Percentiles rank a stretch among this genome's conserved stretches.
These are phyloP conservation scores for Termitomyces sp. DNA, from an alignment of 1,284 basidiomycete genomes.

Conservation along the genomic window DNA sequence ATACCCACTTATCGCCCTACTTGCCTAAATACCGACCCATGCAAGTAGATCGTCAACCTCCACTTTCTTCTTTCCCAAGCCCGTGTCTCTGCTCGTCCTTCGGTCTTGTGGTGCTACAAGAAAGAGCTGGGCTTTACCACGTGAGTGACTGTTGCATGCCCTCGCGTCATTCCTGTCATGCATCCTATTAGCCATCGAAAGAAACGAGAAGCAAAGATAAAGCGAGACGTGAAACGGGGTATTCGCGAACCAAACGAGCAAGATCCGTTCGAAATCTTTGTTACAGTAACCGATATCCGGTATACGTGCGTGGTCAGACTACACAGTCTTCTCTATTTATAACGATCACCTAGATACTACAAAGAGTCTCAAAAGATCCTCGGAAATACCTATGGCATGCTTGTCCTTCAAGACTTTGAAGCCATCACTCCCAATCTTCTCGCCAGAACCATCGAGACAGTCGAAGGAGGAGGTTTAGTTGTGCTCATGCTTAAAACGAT, in stretches of 20 bases:
- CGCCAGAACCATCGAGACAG: conserved; percentile 96
- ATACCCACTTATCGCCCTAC: conserved; percentile 14
- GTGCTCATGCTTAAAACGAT: conserved; percentile 93
- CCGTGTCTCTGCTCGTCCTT: conserved; percentile 82
- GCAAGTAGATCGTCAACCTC: conserved; percentile 81
- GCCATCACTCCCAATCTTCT: conserved; percentile 97
- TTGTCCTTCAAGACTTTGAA: conserved; percentile 97
- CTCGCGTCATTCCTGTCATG: neutral
- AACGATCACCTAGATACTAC: conserved; percentile 43
- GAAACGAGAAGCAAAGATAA: conserved; percentile 94
- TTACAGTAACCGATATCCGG: conserved; percentile 97
- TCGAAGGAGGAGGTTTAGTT: conserved; percentile 94
- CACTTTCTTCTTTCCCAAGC: conserved; percentile 94
- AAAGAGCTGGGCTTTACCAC: conserved; percentile 94
- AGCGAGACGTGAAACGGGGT: conserved; percentile 90
- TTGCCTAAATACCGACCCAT: neutral
- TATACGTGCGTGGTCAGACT: conserved; percentile 68
- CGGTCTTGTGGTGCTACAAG: conserved; percentile 96
- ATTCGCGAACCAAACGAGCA: conserved; percentile 93
- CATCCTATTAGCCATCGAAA: conserved; percentile 75
- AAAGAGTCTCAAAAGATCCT: conserved; percentile 96
- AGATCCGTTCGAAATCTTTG: conserved; percentile 97
- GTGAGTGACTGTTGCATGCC: conserved; percentile 35
- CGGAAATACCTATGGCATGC: conserved; percentile 98
- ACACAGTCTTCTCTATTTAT: neutral